Base-by-base conservation (phyloP, 2,329 filamentous ascomycete species). In the Emydomyces testavorans region DNA sequence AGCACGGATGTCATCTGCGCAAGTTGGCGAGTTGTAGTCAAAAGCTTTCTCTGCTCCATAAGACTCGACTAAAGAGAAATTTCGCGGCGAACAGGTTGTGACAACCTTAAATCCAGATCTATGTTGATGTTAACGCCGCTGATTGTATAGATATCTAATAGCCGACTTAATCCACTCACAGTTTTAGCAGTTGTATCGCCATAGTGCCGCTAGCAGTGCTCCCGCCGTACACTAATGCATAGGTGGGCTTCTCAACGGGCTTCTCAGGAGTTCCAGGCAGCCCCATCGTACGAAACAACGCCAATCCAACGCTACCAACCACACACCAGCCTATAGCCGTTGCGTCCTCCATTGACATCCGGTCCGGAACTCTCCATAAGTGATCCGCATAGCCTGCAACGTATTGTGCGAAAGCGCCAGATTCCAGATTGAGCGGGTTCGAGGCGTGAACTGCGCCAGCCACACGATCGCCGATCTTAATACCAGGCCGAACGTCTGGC, bases 201-300 rank as follows among this genome's bases (percentile, higher is more conserved):
- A 65, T 56, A 1, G 66, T 68, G 0, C 71, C 72, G 0, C 61
- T 65, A 0, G 69, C 59, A 1, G 70, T 71, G 28, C 59, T 61
- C 1, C 71, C 74, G 1, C 72, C 73, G 38, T 65, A 66, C 2
- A 76, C 65, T 1, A 76, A 56, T 0, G 76, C 60, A 35, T n/a
- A 50, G 18, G 23, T 53, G 2, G 43, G 39, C 26, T 53, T 53
- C 20, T 55, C 46, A 13, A 57, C 43, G 2, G 50, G 48, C 37
- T 51, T 21, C 28, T 44, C 53, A 10, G 54, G 52, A 11, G 55
- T 51, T 20, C 45, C 49, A 4, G 60, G 56, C n/a, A 67, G 48
- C 15, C 56, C 53, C 15, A 65, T 46, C 15, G 49, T 51, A 45
- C 57, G 54, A 50, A 56, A 65, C 4, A 66, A 52, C 5, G 57